These are phyloP conservation scores for Plicaturopsis crispa DNA, from an alignment of 768 basidiomycete species.

Conservation along the genomic window DNA sequence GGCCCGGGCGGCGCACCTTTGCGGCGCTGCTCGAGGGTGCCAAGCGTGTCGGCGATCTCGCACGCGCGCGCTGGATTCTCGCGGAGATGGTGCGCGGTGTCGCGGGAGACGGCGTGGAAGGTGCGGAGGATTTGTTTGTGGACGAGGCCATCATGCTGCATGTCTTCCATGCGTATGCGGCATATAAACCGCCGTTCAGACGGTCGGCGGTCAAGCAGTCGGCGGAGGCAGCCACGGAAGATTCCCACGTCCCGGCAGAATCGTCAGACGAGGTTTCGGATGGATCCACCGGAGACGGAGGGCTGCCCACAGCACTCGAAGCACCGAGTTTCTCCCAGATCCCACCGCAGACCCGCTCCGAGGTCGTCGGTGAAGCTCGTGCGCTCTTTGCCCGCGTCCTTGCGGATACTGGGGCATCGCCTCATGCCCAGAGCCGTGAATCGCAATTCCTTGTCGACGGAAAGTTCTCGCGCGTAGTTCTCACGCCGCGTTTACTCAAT, in stretches of 20 bases:
- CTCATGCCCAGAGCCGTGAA: neutral
- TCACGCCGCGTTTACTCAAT: conserved; percentile 62
- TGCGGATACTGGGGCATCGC: conserved; percentile 32
- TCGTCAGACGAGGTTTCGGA: neutral
- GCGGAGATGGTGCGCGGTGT: conserved; percentile 61
- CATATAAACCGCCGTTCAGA: conserved; percentile 67
- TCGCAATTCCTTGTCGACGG: conserved; percentile 11
- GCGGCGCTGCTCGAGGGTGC: conserved; percentile 84
- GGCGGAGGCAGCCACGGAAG: conserved; percentile 5
- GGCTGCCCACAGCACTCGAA: conserved; percentile 21
- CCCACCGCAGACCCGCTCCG: conserved; percentile 66
- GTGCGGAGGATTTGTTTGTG: conserved; percentile 25
- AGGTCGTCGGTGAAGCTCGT: conserved; percentile 62
- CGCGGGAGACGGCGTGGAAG: conserved; percentile 12
- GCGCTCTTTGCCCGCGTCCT: conserved; percentile 60
- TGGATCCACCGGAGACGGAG: neutral
- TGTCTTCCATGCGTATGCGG: conserved; percentile 81
- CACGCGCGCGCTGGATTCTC: conserved; percentile 82
- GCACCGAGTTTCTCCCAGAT: conserved; percentile 33
- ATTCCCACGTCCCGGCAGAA: neutral
- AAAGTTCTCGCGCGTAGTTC: conserved; percentile 49
- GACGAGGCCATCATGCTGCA: conserved; percentile 74
- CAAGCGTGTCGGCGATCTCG: conserved; percentile 79
- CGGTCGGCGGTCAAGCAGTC: conserved; percentile 32
- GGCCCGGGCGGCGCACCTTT: conserved; percentile 65